Base-by-base conservation (phyloP, 176 grass and related monocot genomes). In the Aegilops tauschii region DNA sequence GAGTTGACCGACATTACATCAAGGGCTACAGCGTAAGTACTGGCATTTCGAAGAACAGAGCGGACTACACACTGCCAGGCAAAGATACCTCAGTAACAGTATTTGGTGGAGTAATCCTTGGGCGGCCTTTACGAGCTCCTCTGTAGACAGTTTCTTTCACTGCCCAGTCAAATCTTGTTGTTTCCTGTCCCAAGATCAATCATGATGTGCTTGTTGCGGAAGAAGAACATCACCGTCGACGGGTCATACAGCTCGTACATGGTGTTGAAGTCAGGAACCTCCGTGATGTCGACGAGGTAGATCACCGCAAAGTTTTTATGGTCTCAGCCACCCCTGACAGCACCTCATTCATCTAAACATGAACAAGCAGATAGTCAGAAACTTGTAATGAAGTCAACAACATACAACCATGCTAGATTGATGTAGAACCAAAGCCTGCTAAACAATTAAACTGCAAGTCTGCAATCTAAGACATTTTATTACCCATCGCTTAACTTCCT, bases 131-230 rank as follows among this genome's bases (percentile, higher is more conserved):
- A 36, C 93, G 82, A 11, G 96, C 96, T 3, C 96, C 96, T 37
- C 93, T 87, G 21, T 98, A 98, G 11, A 93, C 90, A 16, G 93
- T 95, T 86, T 95, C 93, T 6, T 95, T 98, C 59, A 98, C 61
- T 3, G 96, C 93, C 96, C 93, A 98, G 45, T 92, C 95, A 30
- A 95, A 1, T 95, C 82, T 98, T 98, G 69, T 98, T 98, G 67
- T 98, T 98, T 80, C 96, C 96, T 0, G 93, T 98, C 18, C 96
- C 93, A 0, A 98, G 90, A 91, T 98, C 93, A 42, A 96, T 98
- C 93, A 98, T 96, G 75, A 95, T 98, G 44, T 94, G 93, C 74
- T 98, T 98, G 90, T 95, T 98, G 31, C 94, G 80, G 82, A 98
- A 98, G 75, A 98, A 98, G 86, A 98, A 95, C 97, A 98, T 98